phyloP scores from a whole-genome alignment of 176 grass and related monocot species.

The Tillandsia fasciculata region DNA sequence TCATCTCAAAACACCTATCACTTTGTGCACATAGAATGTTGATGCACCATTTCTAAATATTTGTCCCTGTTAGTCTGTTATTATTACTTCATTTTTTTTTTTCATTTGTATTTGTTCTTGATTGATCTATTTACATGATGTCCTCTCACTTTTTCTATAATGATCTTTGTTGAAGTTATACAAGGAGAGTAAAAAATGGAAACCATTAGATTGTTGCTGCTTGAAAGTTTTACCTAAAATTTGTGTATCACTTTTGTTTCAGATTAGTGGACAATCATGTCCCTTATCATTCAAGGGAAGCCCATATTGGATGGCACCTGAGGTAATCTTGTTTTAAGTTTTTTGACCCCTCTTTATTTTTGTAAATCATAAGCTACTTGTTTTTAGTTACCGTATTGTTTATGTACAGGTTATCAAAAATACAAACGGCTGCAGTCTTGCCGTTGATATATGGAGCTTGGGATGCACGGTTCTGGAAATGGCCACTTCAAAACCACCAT shows the following conservation, averaged over 20 bases:
- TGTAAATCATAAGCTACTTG: constrained; percentile 7
- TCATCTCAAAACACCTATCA: not conserved
- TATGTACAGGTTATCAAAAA: constrained; percentile 81
- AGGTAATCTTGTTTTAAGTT: constrained; percentile 43
- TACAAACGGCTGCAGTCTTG: constrained; percentile 88
- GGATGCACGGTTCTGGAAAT: constrained; percentile 98
- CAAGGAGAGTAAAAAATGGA: not conserved
- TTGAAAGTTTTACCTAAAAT: not conserved
- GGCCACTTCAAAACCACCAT: constrained; percentile 98
- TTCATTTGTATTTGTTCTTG: not conserved
- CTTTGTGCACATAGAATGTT: not conserved
- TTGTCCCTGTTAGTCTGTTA: not conserved
- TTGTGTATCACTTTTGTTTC: constrained; percentile 2
- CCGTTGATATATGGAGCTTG: constrained; percentile 99
- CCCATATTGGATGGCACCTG: constrained; percentile 98
- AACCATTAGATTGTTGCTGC: not conserved
- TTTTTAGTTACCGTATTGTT: constrained; percentile 15
- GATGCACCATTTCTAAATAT: not conserved
- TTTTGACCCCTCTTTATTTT: not conserved
- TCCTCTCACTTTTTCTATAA: not conserved
- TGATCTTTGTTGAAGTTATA: constrained; percentile 1
- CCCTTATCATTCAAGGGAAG: constrained; percentile 95
- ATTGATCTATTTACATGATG: not conserved
- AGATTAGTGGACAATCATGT: constrained; percentile 95
- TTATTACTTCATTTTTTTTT: not conserved